Evolutionary conservation across 208 protist species (phyloP), one percentile per base, ranked within the genome.

Genomic region (Leishmania aethiopica): DNA sequence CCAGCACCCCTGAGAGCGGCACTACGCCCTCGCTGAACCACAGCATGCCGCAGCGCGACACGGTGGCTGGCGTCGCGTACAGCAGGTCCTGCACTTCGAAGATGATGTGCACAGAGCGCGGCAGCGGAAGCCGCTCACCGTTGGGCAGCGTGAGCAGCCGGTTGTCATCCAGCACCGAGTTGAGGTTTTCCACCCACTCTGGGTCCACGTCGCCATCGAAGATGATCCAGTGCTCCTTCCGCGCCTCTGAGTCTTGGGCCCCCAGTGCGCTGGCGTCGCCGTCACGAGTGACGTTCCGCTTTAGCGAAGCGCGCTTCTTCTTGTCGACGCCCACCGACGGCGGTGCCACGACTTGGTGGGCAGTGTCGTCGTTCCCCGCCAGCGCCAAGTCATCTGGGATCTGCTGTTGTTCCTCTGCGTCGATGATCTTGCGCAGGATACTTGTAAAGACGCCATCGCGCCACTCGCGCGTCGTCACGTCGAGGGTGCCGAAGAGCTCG

Each of bases 101-200:
- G 72, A 99, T 89, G 79, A 99, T 98, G 69, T 97, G 93, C 73
- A 99, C 98, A 78, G 99, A 99, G 15, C 88, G 81, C 74, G 99
- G 99, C 51, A 99, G 87, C 55, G 94, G 92, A 55, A 99, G 90
- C 28, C 99, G 96, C 89, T 99, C 99, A 73, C 99, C 99, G 88
- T 99, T 99, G n/a, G 99, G 99, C 51, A 99, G 90, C 35, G 99
- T 99, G 15, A 99, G 94, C 13, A 99, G 81, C 86, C 99, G 99
- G 90, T 99, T 99, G 92, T 99, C 99, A 90, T 99, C 99, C 0
- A 99, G 93, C 1, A 99, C 92, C 11, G 97, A 99, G 94, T 99
- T 99, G 1, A 99, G 91, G 84, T 99, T 99, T 89, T 99, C 99
- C 3, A 99, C 99, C 99, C 99, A 99, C 88, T 99, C 97, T 7